Conservation (phyloP, 1,284 basidiomycete genomes). For the Inonotus hispidus region DNA sequence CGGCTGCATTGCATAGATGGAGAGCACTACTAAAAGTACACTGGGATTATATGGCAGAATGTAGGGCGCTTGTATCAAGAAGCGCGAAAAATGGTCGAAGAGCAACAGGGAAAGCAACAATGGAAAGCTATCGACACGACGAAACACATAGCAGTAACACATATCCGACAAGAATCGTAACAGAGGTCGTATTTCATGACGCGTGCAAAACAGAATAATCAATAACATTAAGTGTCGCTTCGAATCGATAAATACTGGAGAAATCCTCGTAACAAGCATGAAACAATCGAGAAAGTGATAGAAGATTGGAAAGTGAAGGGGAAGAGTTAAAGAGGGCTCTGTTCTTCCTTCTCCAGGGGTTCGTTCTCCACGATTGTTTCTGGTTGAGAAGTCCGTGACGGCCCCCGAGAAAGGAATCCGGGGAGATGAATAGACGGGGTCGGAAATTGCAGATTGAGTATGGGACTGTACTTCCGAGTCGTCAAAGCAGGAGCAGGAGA, state of each 20-base stretch:
- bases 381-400: background rate
- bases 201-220: background rate
- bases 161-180: background rate
- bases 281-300: background rate
- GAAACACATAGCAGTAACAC: background rate
- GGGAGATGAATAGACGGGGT: constrained; percentile 7
- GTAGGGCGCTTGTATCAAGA: no score
- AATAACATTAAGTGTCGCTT: background rate
- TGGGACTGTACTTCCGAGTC: background rate
- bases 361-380: constrained; percentile 5
- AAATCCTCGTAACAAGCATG: background rate
- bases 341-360: background rate
- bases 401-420: background rate
- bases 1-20: background rate
- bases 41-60: no score
- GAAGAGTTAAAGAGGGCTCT: background rate
- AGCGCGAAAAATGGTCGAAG: background rate
- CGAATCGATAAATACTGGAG: background rate
- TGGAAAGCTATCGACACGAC: background rate
- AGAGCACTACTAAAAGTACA: background rate
- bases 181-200: background rate
- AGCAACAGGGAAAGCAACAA: background rate
- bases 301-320: background rate
- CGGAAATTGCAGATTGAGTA: constrained; percentile 14
- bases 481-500: constrained; percentile 12